phyloP scores from a whole-genome alignment of 148 eudicot genomes.

The Diospyros lotus region DNA sequence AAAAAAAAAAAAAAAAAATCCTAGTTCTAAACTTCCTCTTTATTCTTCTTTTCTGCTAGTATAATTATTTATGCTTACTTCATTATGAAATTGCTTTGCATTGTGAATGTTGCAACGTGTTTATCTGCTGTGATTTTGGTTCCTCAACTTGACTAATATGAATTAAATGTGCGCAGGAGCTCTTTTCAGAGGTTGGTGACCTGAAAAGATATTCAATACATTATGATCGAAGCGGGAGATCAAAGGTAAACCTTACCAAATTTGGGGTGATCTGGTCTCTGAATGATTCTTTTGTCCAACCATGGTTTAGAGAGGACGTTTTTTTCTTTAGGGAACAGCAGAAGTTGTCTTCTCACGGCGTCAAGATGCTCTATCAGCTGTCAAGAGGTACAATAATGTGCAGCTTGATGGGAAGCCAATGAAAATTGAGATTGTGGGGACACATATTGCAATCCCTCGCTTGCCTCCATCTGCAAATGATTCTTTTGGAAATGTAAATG shows the following conservation, averaged over 20 bases:
- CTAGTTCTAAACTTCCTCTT: too few species aligned
- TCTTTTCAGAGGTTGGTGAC: slow-evolving; percentile 77
- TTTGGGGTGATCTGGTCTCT: background rate
- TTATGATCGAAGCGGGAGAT: slow-evolving; percentile 78
- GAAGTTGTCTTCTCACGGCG: slow-evolving; percentile 71
- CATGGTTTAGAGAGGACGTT: slow-evolving; percentile 8
- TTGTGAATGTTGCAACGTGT: background rate
- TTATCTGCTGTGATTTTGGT: background rate
- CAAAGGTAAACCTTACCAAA: slow-evolving; percentile 47
- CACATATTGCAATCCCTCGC: slow-evolving; percentile 47
- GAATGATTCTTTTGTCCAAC: background rate
- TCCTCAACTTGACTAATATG: background rate
- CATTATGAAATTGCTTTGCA: too few species aligned
- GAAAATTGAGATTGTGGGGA: slow-evolving; percentile 80
- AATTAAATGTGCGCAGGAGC: slow-evolving; percentile 43
- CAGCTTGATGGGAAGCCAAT: slow-evolving; percentile 94
- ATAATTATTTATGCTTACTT: too few species aligned
- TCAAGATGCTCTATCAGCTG: slow-evolving; percentile 73
- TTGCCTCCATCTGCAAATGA: slow-evolving; percentile 30
- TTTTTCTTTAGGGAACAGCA: slow-evolving; percentile 64
- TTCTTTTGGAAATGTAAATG: slow-evolving; percentile 28
- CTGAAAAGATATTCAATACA: slow-evolving; percentile 59
- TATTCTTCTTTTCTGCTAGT: too few species aligned
- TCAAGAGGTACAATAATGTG: slow-evolving; percentile 79
- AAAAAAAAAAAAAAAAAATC: too few species aligned